Percentiles rank a stretch among this genome's conserved stretches.
Evolutionary conservation across 208 protist species (phyloP).

Genomic region (Tritrichomonas musculus): DNA sequence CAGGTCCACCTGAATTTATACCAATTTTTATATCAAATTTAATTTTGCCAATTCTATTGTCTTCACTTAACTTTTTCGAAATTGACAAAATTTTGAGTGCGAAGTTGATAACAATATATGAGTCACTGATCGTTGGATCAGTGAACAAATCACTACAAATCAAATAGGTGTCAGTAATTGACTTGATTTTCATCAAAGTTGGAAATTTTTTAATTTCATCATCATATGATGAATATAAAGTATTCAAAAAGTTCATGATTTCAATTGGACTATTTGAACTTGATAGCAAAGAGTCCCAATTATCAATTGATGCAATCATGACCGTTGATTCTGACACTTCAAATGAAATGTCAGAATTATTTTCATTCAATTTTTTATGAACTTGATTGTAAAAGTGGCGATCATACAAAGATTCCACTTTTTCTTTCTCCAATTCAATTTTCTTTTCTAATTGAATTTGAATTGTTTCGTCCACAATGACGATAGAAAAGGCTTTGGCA

Average conservation of each 20-base stretch:
- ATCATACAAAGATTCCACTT: background rate
- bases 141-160: background rate
- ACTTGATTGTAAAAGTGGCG: background rate
- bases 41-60: background rate
- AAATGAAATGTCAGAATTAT: background rate
- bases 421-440: background rate
- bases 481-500: background rate
- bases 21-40: background rate
- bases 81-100: background rate
- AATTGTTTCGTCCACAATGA: background rate
- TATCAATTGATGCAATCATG: too few species aligned
- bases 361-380: background rate
- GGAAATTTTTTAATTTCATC: background rate
- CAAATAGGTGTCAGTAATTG: background rate
- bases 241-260: background rate
- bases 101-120: background rate
- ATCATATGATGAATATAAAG: background rate
- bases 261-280: background rate
- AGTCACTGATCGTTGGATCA: background rate
- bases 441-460: background rate
- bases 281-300: background rate
- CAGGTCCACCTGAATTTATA: too few species aligned
- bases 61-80: background rate
- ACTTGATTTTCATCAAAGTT: background rate
- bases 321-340: background rate